Evolutionary conservation across 73 alveolate species (phyloP), one percentile per base, ranked within the genome.

Genomic region (Paramecium caudatum): DNA sequence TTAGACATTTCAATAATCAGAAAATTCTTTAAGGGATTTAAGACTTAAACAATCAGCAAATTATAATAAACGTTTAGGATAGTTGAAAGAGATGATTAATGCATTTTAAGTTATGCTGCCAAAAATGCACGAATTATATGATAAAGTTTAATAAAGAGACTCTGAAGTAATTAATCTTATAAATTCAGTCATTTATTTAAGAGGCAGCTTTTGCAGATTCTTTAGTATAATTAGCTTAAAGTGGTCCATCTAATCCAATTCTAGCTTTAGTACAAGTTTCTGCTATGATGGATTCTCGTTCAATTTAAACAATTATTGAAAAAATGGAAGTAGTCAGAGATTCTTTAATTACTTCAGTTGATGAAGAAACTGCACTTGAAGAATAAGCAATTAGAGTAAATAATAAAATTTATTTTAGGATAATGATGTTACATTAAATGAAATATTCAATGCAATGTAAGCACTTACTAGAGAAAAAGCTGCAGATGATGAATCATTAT

Each of bases 61-160:
- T 74, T 74, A 74, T 74, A 74, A 74, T 10, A 74, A 74, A 45
- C 17, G 88, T 10, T 21, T 45, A n/a, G 39, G 55, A n/a, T 74
- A 74, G 23, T 5, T 74, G 0, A 74, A 74, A 23, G 88, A 74
- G 43, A 74, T 74, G 88, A 74, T 74, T 9, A 27, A 74, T 19
- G 88, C 88, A 13, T 74, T 74, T 74, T 74, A 74, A 39, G 88
- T 74, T 9, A 74, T 74, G 88, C 88, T 74, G 1, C 88, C 88
- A 9, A 74, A 74, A 41, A 74, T 74, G 88, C 62, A 41, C 9
- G 88, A 74, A 74, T 21, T 74, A 3, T 74, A 74, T 17, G 88
- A 74, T 43, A 3, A 74, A 23, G 68, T 23, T 1, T 19, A n/a
- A 74, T 19, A 0, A 5, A 23, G 69, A 5, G 62, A 74, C 21